Conservation (phyloP, 108 stramenopile genomes). For the Aureococcus anophagefferens region DNA sequence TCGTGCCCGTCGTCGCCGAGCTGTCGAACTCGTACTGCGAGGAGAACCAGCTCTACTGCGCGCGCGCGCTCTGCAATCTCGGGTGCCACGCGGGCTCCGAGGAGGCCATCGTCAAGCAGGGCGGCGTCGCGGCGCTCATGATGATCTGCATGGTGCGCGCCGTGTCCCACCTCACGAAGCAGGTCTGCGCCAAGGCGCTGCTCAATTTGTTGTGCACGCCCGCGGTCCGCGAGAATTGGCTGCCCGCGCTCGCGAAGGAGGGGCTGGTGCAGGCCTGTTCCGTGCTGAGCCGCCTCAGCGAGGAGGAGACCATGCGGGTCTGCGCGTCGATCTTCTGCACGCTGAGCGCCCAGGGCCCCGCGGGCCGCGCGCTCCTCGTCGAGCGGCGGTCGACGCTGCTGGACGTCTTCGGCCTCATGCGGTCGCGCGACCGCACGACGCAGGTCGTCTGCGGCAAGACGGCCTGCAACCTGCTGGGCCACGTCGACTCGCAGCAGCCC, state of each 20-base stretch:
- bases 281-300: constrained; percentile 9
- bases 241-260: constrained; percentile 15
- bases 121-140: constrained; percentile 24
- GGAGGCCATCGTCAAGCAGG: constrained; percentile 15
- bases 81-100: constrained; percentile 13
- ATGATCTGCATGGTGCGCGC: constrained; percentile 34
- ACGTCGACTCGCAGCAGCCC: constrained; percentile 5
- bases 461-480: constrained; percentile 9
- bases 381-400: constrained; percentile 9
- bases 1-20: constrained; percentile 13
- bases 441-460: constrained; percentile 9
- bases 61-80: constrained; percentile 28
- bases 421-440: neutral
- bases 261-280: constrained; percentile 17
- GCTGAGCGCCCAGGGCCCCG: neutral
- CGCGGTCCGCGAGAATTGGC: neutral
- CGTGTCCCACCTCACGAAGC: constrained; percentile 13
- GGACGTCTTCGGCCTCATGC: constrained; percentile 1
- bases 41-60: constrained; percentile 20
- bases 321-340: constrained; percentile 18
- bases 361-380: constrained; percentile 7
- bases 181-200: constrained; percentile 20
- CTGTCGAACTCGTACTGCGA: constrained; percentile 18
- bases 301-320: constrained; percentile 8
- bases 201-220: constrained; percentile 8